phyloP scores from a whole-genome alignment of 1,284 basidiomycete species.

The Fomitopsis schrenkii region DNA sequence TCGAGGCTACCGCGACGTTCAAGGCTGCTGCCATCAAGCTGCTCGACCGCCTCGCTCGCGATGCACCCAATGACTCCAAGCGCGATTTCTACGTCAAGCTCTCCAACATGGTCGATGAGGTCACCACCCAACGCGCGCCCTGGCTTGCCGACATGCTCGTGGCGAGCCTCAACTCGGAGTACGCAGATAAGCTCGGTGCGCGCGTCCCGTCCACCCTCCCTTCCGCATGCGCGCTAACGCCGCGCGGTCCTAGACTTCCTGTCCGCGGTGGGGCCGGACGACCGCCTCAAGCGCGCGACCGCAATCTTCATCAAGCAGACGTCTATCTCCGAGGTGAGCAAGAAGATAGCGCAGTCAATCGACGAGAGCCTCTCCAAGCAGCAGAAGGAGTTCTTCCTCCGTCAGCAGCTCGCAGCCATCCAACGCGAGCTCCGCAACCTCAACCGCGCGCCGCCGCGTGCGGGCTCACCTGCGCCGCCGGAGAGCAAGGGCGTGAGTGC shows the following conservation, averaged over 20 bases:
- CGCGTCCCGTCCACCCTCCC: not conserved
- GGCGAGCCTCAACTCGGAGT: constrained; percentile 57
- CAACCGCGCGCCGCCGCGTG: constrained; percentile 17
- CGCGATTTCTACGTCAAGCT: constrained; percentile 65
- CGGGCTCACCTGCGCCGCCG: not conserved
- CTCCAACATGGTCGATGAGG: constrained; percentile 59
- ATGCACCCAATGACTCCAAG: constrained; percentile 49
- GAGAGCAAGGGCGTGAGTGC: not conserved
- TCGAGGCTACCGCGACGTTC: constrained; percentile 58
- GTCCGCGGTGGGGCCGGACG: constrained; percentile 48
- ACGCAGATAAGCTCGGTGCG: constrained; percentile 67
- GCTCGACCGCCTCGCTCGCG: constrained; percentile 61
- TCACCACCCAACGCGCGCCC: constrained; percentile 51
- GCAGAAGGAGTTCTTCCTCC: constrained; percentile 79
- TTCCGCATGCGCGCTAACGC: not conserved
- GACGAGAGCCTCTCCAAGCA: constrained; percentile 77
- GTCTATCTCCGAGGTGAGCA: constrained; percentile 71
- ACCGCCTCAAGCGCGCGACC: constrained; percentile 59
- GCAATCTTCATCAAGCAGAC: constrained; percentile 67
- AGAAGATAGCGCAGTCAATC: constrained; percentile 73
- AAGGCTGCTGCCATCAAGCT: constrained; percentile 60
- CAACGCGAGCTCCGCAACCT: constrained; percentile 79
- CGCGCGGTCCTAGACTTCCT: constrained; percentile 45
- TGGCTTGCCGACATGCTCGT: constrained; percentile 77
- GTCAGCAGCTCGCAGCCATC: constrained; percentile 86